A percentile compares a stretch with the other conserved stretches of the same genome.
These are phyloP conservation scores for Zygoascus biomembranicola DNA, from an alignment of 805 yeast species.

Conservation along the genomic window DNA sequence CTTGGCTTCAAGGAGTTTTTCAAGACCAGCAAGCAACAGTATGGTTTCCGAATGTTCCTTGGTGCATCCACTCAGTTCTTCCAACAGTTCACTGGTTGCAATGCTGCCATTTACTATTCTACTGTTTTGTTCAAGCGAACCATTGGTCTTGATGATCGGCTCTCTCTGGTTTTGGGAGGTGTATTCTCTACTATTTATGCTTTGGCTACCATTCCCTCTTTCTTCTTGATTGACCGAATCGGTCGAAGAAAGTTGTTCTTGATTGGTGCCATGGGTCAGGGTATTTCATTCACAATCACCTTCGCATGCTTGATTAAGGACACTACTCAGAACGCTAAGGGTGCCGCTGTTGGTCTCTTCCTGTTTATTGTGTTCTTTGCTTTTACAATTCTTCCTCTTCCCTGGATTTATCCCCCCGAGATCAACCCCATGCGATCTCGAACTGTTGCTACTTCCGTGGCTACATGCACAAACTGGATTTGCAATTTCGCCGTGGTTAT, in stretches of 20 bases:
- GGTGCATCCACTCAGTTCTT: conserved; percentile 54
- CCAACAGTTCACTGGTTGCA: conserved; percentile 28
- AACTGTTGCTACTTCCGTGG: conserved; percentile 43
- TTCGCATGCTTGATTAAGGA: conserved; percentile 17
- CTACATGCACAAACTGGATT: conserved; percentile 61
- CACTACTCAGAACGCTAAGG: conserved; percentile 14
- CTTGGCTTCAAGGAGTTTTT: conserved; percentile 22
- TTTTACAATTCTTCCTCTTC: conserved; percentile 18
- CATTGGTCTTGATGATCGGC: conserved; percentile 10
- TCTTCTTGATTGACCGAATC: conserved; percentile 30
- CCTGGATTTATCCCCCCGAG: conserved; percentile 23
- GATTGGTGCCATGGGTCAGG: conserved; percentile 44
- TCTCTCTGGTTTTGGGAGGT: conserved; percentile 19
- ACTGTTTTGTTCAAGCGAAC: conserved; percentile 18
- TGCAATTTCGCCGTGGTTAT: conserved; percentile 58
- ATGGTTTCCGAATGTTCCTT: conserved; percentile 49
- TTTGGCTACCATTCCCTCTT: conserved; percentile 25
- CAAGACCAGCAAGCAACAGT: conserved; percentile 48
- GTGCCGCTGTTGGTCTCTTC: conserved; percentile 20
- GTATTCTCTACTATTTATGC: conserved; percentile 19
- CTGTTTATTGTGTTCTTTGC: conserved; percentile 20
- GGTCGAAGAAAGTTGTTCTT: conserved; percentile 61
- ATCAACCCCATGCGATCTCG: conserved; percentile 19
- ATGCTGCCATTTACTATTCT: conserved; percentile 20
- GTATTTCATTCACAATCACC: conserved; percentile 23